phyloP scores from a whole-genome alignment of 2,329 filamentous ascomycete genomes.

The Monosporascus cannonballus region DNA sequence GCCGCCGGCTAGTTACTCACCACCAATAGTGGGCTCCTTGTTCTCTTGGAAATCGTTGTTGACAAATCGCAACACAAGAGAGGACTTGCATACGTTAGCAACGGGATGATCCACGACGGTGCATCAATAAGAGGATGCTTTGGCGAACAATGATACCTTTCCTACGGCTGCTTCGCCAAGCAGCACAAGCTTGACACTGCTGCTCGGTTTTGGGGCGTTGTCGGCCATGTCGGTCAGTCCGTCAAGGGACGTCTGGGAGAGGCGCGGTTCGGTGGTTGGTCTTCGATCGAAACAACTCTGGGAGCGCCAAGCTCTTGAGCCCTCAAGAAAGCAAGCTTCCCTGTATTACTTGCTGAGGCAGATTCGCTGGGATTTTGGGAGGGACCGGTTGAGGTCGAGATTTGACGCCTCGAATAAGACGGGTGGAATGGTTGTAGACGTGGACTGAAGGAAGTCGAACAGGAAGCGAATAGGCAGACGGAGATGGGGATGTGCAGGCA shows the following conservation, averaged over 20 bases:
- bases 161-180: conserved; percentile 96
- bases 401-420: too few species aligned
- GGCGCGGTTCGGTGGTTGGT: neutral
- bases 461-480: too few species aligned
- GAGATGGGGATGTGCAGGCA: too few species aligned
- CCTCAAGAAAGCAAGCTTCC: neutral
- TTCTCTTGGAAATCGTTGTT: conserved; percentile 99
- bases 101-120: neutral
- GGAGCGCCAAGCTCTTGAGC: neutral
- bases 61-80: conserved; percentile 94
- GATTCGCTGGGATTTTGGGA: too few species aligned
- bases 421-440: too few species aligned
- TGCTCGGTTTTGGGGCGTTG: conserved; percentile 84
- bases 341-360: too few species aligned
- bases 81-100: conserved; percentile 55
- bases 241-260: neutral
- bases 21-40: conserved; percentile 98
- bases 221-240: conserved; percentile 56
- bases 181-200: conserved; percentile 98
- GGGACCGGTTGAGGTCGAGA: too few species aligned
- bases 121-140: neutral
- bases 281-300: neutral
- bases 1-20: conserved; percentile 42
- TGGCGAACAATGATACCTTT: conserved; percentile 59
- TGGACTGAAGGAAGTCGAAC: too few species aligned